phyloP scores from a whole-genome alignment of 495 filamentous ascomycete genomes.

The Penicillium salamii region DNA sequence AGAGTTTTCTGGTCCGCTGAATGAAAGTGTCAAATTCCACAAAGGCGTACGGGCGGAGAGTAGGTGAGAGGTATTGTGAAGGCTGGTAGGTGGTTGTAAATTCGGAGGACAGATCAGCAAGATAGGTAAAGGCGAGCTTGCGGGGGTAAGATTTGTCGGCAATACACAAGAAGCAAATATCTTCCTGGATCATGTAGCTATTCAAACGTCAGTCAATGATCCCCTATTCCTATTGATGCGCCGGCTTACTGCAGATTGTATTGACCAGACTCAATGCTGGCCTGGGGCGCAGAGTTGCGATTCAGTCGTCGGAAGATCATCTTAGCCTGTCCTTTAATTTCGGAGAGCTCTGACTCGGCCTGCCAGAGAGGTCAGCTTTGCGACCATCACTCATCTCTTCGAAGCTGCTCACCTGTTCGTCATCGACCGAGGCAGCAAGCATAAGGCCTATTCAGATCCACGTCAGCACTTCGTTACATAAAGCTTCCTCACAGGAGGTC shows the following conservation, averaged over 20 bases:
- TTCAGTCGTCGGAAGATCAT: slow-evolving; percentile 83
- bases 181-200: slow-evolving; percentile 80
- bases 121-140: slow-evolving; percentile 98
- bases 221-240: background rate
- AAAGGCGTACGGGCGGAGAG: slow-evolving; percentile 88
- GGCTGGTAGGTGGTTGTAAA: slow-evolving; percentile 83
- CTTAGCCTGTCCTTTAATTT: slow-evolving; percentile 88
- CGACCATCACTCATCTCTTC: background rate
- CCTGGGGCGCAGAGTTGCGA: slow-evolving; percentile 85
- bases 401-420: slow-evolving; percentile 64
- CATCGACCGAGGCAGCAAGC: slow-evolving; percentile 92
- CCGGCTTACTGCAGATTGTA: slow-evolving; percentile 80
- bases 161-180: slow-evolving; percentile 88
- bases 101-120: slow-evolving; percentile 84
- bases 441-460: slow-evolving; percentile 66
- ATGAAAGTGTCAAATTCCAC: slow-evolving; percentile 99
- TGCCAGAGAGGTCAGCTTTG: slow-evolving; percentile 20
- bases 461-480: slow-evolving; percentile 22
- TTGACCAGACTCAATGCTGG: slow-evolving; percentile 81
- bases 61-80: slow-evolving; percentile 67
- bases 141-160: slow-evolving; percentile 92
- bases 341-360: slow-evolving; percentile 72
- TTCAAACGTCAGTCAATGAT: slow-evolving; percentile 4
- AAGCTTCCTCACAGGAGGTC: slow-evolving; percentile 12
- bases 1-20: slow-evolving; percentile 85